A percentile compares a stretch with the other conserved stretches of the same genome.
phyloP scores from a whole-genome alignment of 208 protist genomes.

The Acanthamoeba lenticulata region DNA sequence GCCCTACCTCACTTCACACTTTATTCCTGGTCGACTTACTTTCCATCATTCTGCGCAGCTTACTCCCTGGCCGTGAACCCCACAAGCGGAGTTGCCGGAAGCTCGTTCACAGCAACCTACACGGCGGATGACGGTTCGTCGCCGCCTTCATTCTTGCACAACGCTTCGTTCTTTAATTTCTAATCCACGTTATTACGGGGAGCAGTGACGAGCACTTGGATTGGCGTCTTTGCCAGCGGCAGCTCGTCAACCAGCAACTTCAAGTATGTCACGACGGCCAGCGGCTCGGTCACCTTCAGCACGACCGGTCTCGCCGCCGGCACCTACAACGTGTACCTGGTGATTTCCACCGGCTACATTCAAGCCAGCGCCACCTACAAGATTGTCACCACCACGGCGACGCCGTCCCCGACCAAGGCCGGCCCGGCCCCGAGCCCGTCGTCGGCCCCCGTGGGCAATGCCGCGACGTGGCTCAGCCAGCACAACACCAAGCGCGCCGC shows the following conservation, averaged over 20 bases:
- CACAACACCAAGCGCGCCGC: neutral
- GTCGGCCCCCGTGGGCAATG: neutral
- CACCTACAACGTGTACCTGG: neutral
- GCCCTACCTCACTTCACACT: neutral
- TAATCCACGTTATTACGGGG: neutral
- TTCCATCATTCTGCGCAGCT: neutral
- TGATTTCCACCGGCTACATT: neutral
- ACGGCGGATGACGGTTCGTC: neutral
- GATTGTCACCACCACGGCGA: neutral
- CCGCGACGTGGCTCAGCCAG: neutral
- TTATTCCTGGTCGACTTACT: neutral
- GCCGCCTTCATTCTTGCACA: neutral
- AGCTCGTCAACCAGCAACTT: neutral
- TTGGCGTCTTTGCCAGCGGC: neutral
- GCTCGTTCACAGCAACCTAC: neutral
- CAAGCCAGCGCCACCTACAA: neutral
- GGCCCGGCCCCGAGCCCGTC: neutral
- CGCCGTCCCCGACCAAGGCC: no score
- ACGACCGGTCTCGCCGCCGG: neutral
- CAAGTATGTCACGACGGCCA: neutral
- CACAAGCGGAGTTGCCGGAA: neutral
- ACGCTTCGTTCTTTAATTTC: neutral
- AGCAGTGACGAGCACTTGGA: neutral
- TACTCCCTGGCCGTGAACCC: neutral
- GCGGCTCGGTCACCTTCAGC: neutral